Evolutionary conservation across 768 basidiomycete species (phyloP).

Genomic region (Baorangia bicolor): DNA sequence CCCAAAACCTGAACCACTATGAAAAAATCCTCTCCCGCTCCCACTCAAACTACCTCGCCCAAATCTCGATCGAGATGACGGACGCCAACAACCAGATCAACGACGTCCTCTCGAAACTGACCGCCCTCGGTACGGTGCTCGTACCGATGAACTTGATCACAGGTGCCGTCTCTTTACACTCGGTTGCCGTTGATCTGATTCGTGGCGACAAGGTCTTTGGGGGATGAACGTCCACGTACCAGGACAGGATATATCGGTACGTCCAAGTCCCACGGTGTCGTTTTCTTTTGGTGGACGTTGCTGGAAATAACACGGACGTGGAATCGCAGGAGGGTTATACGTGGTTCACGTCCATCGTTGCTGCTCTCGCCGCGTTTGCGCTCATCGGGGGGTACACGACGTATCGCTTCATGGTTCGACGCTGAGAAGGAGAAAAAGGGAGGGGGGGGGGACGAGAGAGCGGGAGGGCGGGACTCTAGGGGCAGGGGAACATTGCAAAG

Average conservation of each 20-base stretch:
- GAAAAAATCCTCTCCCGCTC: slow-evolving; percentile 99
- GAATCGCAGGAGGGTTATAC: slow-evolving; percentile 44
- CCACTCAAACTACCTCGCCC: slow-evolving; percentile 98
- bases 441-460: neutral
- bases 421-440: slow-evolving; percentile 10
- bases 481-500: too few species aligned
- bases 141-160: slow-evolving; percentile 98
- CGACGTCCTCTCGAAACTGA: slow-evolving; percentile 95
- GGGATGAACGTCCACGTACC: slow-evolving; percentile 99
- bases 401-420: slow-evolving; percentile 69
- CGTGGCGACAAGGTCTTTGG: slow-evolving; percentile 84
- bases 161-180: slow-evolving; percentile 42
- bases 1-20: slow-evolving; percentile 98
- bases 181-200: too few species aligned
- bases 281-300: neutral
- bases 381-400: slow-evolving; percentile 77
- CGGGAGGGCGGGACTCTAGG: too few species aligned
- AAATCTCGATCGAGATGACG: slow-evolving; percentile 99
- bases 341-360: slow-evolving; percentile 92
- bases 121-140: slow-evolving; percentile 95
- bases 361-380: slow-evolving; percentile 76
- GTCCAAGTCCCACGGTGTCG: neutral
- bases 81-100: slow-evolving; percentile 99
- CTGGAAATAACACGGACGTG: neutral
- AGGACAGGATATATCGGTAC: slow-evolving; percentile 61